Base-by-base conservation (phyloP, 2,329 filamentous ascomycete genomes). In the Xylaria sp. region DNA sequence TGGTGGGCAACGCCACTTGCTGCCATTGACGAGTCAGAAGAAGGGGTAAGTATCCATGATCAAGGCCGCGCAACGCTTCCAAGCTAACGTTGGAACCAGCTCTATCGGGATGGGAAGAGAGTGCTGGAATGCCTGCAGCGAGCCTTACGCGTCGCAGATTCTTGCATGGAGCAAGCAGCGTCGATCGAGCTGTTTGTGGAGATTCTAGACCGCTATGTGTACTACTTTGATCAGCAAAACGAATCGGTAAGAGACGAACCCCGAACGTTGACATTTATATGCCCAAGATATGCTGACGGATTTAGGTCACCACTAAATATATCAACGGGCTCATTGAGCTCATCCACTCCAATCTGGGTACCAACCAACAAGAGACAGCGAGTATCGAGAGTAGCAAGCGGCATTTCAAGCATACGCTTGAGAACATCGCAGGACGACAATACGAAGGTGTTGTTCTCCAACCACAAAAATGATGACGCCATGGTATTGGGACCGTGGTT, bases 181-280 rank as follows among this genome's bases (percentile, higher is more conserved):
- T 97, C 92, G 2, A 94, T 99, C 43, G 95, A 99, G 75, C 82
- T 99, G 44, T 99, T 99, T 74, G 93, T 99, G 52, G 94, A 99
- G 76, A 99, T 99, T 60, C 78, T 99, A 51, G 97, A 99, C 73
- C 87, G 94, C 73, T 99, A 99, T 71, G 92, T 97, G 48, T 99
- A 99, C 74, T 99, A 97, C 78, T 99, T 97, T 76, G 94, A 99
- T 73, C 93, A 99, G 73, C 91, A 96, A 71, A 99, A 99, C 74
- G 94, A 99, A 76, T 92, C 92, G 62, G 94, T 84, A 71, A 68
- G 81, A 69, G 2, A 22, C 17, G n/a, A 37, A n/a, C 18, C n/a
- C 39, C 9, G 13, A 13, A 21, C 38, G 7, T 7, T 22, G 9
- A 6, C 29, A 34, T 34, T 26, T 19, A 18, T 1, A 20, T 20